Conservation (phyloP, 805 yeast species). For the Saturnispora mendoncae region DNA sequence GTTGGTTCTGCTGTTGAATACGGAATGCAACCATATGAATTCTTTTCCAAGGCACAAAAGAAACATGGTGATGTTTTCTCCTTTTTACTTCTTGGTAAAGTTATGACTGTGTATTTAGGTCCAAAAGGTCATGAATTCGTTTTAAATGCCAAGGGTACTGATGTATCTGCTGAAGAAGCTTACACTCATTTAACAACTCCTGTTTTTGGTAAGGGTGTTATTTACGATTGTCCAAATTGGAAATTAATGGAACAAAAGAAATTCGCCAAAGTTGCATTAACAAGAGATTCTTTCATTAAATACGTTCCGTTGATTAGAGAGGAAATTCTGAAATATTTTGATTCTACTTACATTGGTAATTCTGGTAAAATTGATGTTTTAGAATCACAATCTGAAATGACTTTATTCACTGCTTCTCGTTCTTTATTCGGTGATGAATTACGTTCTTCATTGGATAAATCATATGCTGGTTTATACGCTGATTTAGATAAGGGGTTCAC, state of each 20-base stretch:
- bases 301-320: constrained; percentile 85
- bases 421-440: constrained; percentile 86
- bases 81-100: constrained; percentile 79
- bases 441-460: constrained; percentile 71
- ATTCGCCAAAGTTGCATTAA: constrained; percentile 84
- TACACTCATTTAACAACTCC: constrained; percentile 98
- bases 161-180: constrained; percentile 94
- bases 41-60: constrained; percentile 67
- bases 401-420: constrained; percentile 93
- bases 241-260: constrained; percentile 97
- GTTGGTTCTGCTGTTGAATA: constrained; percentile 82
- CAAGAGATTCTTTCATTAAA: constrained; percentile 69
- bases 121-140: constrained; percentile 98
- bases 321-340: constrained; percentile 65
- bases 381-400: constrained; percentile 86
- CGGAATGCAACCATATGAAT: constrained; percentile 90
- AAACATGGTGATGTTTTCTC: constrained; percentile 92
- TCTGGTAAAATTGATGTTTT: constrained; percentile 57
- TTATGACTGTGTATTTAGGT: constrained; percentile 92
- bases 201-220: constrained; percentile 94
- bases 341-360: constrained; percentile 34
- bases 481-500: constrained; percentile 97
- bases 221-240: constrained; percentile 91
- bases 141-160: constrained; percentile 78
- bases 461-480: constrained; percentile 76